Base-by-base conservation (phyloP, 495 filamentous ascomycete species). In the Xeromyces bisporus region DNA sequence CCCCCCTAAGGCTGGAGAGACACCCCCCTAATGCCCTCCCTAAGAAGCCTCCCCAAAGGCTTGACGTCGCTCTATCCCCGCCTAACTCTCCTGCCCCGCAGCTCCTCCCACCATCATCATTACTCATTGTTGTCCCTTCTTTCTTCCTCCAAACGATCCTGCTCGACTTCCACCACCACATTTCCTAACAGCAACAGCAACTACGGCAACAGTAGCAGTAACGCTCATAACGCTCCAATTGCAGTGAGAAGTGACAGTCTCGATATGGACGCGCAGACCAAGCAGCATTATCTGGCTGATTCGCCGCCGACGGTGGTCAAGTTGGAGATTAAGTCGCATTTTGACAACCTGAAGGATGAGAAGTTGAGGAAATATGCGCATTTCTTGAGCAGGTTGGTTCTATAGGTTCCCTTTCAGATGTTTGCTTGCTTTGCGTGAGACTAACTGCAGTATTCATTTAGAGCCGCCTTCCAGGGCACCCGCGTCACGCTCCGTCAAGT, bases 301-400 rank as follows among this genome's bases (percentile, higher is more conserved):
- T 75, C 75, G 27, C 89, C 89, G 12, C 89, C 89, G 0, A 74
- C 72, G 11, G 73, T 92, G 32, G 87, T 93, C 26, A 69, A 73
- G 12, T 69, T 97, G 18, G 75, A 79, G 44, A 80, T 94, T 49
- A 81, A 80, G 56, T 73, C 77, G 32, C 89, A 94, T 51, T 97
- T 94, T 51, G 75, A 84, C 25, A 71, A 79, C 8, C 57, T 97
- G 33, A 72, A 66, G 24, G 73, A 82, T 44, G 61, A 75, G 40
- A 83, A 80, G 50, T 49, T 69, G 33, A 43, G 55, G 12, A 71
- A 71, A 51, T 97, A 97, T 57, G 85, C 89, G 21, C 89, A 97
- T 53, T 80, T 80, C 43, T 82, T 94, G 46, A 85, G 77, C 66
- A 64, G 69, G 81, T 86, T 67, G 38, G 62, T 29, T 37, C 23